Conservation (phyloP, 495 filamentous ascomycete species). For the Geoglossum glabrum region DNA sequence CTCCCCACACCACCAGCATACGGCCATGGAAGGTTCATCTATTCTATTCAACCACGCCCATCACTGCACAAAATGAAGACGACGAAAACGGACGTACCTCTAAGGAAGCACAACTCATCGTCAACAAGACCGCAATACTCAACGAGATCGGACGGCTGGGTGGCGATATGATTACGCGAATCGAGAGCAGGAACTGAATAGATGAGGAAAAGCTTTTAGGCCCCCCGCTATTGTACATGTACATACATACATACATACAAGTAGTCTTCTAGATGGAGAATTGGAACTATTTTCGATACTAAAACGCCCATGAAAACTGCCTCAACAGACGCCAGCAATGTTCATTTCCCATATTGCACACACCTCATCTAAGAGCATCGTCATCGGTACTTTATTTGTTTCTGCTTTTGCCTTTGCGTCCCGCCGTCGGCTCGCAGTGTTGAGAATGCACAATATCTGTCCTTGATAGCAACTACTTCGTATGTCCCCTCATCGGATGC, state of each 20-base stretch:
- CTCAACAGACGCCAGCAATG: neutral
- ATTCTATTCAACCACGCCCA: constrained; percentile 44
- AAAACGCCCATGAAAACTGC: neutral
- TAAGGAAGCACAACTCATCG: constrained; percentile 24
- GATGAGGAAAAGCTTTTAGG: neutral
- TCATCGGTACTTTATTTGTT: constrained; percentile 1
- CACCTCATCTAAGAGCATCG: neutral
- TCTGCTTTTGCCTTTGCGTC: constrained; percentile 1
- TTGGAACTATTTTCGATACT: neutral
- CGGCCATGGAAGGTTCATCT: constrained; percentile 47
- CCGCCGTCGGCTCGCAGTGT: constrained; percentile 33
- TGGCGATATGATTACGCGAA: constrained; percentile 4
- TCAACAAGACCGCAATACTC: constrained; percentile 57
- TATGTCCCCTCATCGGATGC: constrained; percentile 90
- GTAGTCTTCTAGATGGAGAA: neutral
- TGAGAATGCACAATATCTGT: constrained; percentile 71
- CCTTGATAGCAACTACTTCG: constrained; percentile 87
- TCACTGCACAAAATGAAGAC: constrained; percentile 9
- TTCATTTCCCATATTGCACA: neutral
- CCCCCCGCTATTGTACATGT: neutral
- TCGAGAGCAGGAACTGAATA: constrained; percentile 1
- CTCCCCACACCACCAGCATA: constrained; percentile 31
- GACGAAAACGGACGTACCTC: constrained; percentile 11
- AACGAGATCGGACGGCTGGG: constrained; percentile 45
- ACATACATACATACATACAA: neutral